Evolutionary conservation across 768 basidiomycete species (phyloP), one percentile per base, ranked within the genome.

Genomic region (Mycena epipterygia): DNA sequence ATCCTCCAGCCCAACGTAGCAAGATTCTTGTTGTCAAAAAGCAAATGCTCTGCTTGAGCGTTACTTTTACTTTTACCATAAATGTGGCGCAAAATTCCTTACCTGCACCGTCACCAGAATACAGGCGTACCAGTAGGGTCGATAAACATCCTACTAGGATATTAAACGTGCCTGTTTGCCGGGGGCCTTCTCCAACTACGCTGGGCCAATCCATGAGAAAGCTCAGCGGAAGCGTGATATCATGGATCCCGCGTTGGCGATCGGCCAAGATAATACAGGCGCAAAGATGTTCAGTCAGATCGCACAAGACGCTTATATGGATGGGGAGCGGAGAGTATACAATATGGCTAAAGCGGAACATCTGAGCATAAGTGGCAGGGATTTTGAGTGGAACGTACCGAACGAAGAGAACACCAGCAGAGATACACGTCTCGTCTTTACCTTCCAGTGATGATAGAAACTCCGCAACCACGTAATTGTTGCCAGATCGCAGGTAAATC

Each of bases 211-310:
- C 66, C 19, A 80, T 37, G 23, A 90, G 73, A 89, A 90, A 92
- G 59, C 83, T 86, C 2, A 84, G 84, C 0, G 91, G 91, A 37
- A 92, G 81, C 6, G 85, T 84, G 30, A 89, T 71, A 19, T 82
- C 80, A 73, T 91, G 86, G 19, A 71, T 51, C 49, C 72, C 25
- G 16, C 69, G 42, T 32, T 73, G 71, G 64, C 76, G 77, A 46
- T 75, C 74, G 1, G 81, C 79, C 2, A 91, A 61, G 6, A 87
- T 78, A 6, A 84, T 73, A 17, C 80, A 81, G 9, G 81, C 81
- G 53, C 86, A 84, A 2, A 91, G 75, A 13, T 78, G 76, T 46
- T 92, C 91, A 21, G 89, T 67, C 49, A 86, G 78, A 61, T 87
- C 83, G 63, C 89, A 91, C 3, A 92, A 76, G 12, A 87, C 80